phyloP scores from a whole-genome alignment of 306 rosid genomes.

The Prunus fruticosa region DNA sequence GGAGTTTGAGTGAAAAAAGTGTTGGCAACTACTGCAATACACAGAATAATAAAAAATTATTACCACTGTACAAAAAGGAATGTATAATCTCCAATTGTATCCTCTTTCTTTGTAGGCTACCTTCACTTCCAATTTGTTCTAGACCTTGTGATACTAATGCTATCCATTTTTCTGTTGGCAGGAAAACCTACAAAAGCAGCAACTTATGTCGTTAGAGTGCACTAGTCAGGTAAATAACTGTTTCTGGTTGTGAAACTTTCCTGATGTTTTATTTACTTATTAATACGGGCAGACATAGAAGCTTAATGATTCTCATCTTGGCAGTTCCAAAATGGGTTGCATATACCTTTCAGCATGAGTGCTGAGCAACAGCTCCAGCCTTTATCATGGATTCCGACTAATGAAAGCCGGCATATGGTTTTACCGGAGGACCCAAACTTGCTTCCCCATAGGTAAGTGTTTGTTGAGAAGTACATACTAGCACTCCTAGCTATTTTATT shows the following conservation, averaged over 20 bases:
- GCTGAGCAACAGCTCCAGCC: constrained; percentile 74
- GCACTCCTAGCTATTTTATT: constrained; percentile 7
- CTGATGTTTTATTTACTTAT: background rate
- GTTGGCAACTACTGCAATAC: background rate
- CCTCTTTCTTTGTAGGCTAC: background rate
- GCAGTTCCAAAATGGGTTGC: constrained; percentile 75
- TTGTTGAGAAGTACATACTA: background rate
- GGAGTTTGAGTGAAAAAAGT: background rate
- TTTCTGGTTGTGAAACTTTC: background rate
- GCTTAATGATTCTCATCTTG: constrained; percentile 25
- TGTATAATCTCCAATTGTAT: background rate
- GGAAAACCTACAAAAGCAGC: constrained; percentile 79
- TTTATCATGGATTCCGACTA: constrained; percentile 57
- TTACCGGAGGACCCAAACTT: constrained; percentile 67
- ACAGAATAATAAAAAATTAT: background rate
- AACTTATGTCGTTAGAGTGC: constrained; percentile 65
- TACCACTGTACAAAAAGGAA: background rate
- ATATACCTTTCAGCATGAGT: constrained; percentile 63
- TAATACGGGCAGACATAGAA: background rate
- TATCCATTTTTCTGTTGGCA: constrained; percentile 23
- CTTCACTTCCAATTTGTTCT: background rate
- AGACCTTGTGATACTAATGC: constrained; percentile 1
- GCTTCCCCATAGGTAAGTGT: constrained; percentile 59
- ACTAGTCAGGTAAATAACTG: constrained; percentile 63
- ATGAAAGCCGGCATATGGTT: constrained; percentile 43